Evolutionary conservation across 2,329 filamentous ascomycete genomes (phyloP).

Genomic region (Botrytis medusae): DNA sequence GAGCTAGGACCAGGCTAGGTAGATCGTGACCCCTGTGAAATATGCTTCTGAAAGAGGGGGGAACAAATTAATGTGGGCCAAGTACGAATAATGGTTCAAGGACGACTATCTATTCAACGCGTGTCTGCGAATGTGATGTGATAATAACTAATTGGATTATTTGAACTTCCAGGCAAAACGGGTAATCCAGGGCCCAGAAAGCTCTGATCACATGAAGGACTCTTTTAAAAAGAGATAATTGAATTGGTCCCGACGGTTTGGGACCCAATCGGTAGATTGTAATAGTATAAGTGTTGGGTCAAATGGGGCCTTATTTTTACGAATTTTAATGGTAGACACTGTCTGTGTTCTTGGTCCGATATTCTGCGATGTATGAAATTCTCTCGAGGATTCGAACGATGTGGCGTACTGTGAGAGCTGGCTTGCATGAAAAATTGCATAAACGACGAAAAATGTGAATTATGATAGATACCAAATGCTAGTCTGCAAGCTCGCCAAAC

Average conservation of each 20-base stretch:
- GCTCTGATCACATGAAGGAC: background rate
- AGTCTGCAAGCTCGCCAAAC: background rate
- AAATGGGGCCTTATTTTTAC: background rate
- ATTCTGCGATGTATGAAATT: background rate
- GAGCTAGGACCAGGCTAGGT: background rate
- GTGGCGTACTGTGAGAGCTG: background rate
- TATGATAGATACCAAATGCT: background rate
- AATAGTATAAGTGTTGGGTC: background rate
- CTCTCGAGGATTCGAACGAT: background rate
- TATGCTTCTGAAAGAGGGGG: background rate
- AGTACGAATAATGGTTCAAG: background rate
- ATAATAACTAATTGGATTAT: background rate
- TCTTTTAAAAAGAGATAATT: background rate
- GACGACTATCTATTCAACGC: background rate
- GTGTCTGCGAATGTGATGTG: background rate
- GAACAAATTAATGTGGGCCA: background rate
- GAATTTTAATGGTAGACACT: background rate
- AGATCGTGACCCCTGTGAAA: background rate
- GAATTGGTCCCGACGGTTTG: slow-evolving; percentile 5
- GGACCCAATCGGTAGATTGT: slow-evolving; percentile 7
- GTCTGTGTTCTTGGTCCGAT: background rate
- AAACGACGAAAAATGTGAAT: background rate
- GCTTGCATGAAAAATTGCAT: background rate
- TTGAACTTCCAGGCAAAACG: background rate
- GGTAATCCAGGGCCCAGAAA: background rate